Evolutionary conservation across 2,329 filamentous ascomycete genomes (phyloP).

Genomic region (Cladosporium sp.): DNA sequence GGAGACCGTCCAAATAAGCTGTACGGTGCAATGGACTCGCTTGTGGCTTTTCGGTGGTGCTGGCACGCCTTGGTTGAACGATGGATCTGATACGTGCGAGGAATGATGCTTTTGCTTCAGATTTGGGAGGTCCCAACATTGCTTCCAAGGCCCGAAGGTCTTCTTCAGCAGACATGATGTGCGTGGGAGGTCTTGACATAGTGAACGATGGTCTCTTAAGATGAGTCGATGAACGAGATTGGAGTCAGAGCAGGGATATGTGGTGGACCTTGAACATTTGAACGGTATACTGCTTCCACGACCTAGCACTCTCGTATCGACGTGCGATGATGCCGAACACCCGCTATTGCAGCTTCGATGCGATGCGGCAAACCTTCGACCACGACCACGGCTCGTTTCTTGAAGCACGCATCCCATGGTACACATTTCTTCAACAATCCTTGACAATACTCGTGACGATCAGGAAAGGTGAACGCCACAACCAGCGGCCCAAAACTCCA

Average conservation of each 20-base stretch:
- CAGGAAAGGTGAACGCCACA: background rate
- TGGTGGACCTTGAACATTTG: background rate
- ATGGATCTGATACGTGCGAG: background rate
- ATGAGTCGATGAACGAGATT: background rate
- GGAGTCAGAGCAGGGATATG: background rate
- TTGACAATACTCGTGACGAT: background rate
- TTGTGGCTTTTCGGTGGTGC: slow-evolving; percentile 29
- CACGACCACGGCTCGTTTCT: too few relatives aligned
- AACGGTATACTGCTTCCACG: background rate
- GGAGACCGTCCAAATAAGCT: slow-evolving; percentile 61
- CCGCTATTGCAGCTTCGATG: background rate
- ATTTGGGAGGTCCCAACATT: background rate
- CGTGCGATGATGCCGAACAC: background rate
- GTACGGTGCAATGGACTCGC: slow-evolving; percentile 41
- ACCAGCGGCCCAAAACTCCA: background rate
- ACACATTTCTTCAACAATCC: background rate
- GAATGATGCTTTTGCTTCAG: background rate
- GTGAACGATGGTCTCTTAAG: too few relatives aligned
- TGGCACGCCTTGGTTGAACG: background rate
- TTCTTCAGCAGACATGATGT: background rate
- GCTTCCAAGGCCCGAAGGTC: slow-evolving; percentile 1
- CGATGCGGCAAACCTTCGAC: too few relatives aligned
- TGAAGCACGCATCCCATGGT: background rate
- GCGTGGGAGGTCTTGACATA: background rate
- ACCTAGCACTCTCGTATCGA: background rate